Evolutionary conservation across 2,329 filamentous ascomycete genomes (phyloP).

Genomic region (Fusarium hainanense): DNA sequence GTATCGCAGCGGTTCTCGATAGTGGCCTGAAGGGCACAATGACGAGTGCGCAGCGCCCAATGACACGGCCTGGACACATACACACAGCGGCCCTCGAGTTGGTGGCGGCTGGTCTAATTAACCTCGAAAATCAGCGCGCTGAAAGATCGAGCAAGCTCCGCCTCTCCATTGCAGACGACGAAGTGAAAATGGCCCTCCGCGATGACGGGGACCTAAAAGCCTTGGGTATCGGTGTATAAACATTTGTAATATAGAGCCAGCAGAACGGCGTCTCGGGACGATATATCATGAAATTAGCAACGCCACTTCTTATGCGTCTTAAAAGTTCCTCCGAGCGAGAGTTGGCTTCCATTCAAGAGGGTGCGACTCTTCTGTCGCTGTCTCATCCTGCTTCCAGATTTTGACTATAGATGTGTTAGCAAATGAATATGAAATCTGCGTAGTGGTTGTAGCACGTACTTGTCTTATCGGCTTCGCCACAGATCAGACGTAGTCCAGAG

Average conservation of each 20-base stretch:
- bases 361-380: slow-evolving; percentile 90
- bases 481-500: slow-evolving; percentile 89
- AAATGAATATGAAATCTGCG: slow-evolving; percentile 21
- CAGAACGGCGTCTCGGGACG: slow-evolving; percentile 12
- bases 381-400: slow-evolving; percentile 94
- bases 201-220: slow-evolving; percentile 90
- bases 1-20: slow-evolving; percentile 52
- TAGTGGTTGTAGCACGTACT: slow-evolving; percentile 60
- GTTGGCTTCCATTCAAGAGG: slow-evolving; percentile 93
- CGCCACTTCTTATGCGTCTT: slow-evolving; percentile 40
- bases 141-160: slow-evolving; percentile 90
- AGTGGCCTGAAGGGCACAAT: slow-evolving; percentile 46
- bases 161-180: slow-evolving; percentile 88
- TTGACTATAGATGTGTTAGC: slow-evolving; percentile 69
- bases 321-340: slow-evolving; percentile 80
- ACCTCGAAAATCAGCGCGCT: slow-evolving; percentile 81
- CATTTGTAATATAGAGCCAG: slow-evolving; percentile 42
- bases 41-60: slow-evolving; percentile 44
- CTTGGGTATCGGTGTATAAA: slow-evolving; percentile 69
- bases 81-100: slow-evolving; percentile 82
- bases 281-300: slow-evolving; percentile 22
- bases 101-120: slow-evolving; percentile 87
- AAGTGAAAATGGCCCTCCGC: slow-evolving; percentile 86
- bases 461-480: slow-evolving; percentile 96
- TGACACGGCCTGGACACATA: slow-evolving; percentile 57